These are phyloP conservation scores for Amoebophrya sp. DNA, from an alignment of 169 alveolate species.

Conservation along the genomic window DNA sequence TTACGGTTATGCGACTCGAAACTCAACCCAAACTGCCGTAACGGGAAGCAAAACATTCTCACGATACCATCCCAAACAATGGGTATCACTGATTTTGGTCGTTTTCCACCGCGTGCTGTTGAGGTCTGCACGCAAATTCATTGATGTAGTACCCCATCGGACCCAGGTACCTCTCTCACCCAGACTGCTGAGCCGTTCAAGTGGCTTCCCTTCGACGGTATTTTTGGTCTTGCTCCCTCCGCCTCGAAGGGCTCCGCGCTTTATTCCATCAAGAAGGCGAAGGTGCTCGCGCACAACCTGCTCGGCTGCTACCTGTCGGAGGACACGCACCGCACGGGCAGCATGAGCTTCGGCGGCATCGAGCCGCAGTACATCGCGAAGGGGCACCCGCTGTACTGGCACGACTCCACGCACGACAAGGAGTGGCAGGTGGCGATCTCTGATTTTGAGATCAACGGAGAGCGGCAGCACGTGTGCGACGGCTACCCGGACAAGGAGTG, in stretches of 20 bases:
- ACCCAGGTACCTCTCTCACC: neutral
- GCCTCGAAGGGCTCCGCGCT: neutral
- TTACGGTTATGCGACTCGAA: neutral
- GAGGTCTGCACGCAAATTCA: too few relatives aligned
- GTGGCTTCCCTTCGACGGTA: neutral
- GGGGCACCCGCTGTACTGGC: neutral
- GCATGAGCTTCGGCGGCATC: neutral
- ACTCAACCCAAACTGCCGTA: neutral
- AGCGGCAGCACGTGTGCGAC: neutral
- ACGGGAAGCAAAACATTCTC: neutral
- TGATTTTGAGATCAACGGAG: neutral
- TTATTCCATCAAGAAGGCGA: neutral
- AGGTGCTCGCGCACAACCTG: neutral
- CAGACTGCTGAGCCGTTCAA: neutral
- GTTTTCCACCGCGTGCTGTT: too few relatives aligned
- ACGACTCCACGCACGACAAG: neutral
- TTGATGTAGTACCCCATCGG: too few relatives aligned
- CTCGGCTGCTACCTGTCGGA: neutral
- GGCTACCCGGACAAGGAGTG: neutral
- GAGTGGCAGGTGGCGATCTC: neutral
- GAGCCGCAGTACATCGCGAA: neutral
- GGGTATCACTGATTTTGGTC: too few relatives aligned
- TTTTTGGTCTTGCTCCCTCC: neutral
- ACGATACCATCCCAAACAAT: neutral
- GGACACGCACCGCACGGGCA: neutral